phyloP scores from a whole-genome alignment of 1,284 basidiomycete genomes.

The Fomitiporia mediterranea region DNA sequence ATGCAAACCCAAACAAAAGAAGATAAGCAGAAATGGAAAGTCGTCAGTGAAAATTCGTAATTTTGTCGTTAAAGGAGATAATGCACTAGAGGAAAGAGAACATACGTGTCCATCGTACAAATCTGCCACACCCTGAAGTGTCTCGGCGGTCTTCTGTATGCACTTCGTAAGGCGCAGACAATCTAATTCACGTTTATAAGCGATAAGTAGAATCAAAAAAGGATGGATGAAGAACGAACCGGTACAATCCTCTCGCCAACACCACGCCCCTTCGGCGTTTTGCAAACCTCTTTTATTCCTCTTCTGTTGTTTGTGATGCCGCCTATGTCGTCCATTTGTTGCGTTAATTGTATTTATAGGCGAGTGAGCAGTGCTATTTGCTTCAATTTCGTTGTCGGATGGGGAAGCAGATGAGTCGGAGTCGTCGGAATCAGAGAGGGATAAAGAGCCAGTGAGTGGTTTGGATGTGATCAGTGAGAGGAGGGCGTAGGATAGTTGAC shows the following conservation, averaged over 20 bases:
- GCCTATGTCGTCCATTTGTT: not conserved
- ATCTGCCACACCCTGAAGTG: slow-evolving; percentile 69
- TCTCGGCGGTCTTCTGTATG: slow-evolving; percentile 72
- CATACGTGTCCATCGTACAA: slow-evolving; percentile 74
- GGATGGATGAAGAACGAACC: slow-evolving; percentile 34
- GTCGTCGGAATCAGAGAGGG: slow-evolving; percentile 43
- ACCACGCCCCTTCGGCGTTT: slow-evolving; percentile 78
- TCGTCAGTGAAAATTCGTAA: not conserved
- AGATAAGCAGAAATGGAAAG: not conserved
- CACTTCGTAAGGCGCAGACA: slow-evolving; percentile 75
- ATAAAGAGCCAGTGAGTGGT: slow-evolving; percentile 47
- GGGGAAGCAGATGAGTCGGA: too few relatives aligned
- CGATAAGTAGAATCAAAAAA: not conserved
- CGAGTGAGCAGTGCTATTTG: slow-evolving; percentile 14
- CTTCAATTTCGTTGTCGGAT: slow-evolving; percentile 40
- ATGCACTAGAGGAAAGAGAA: slow-evolving; percentile 14
- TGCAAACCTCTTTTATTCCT: slow-evolving; percentile 50
- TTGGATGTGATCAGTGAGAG: slow-evolving; percentile 66
- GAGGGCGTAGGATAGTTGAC: slow-evolving; percentile 63
- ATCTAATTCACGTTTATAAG: slow-evolving; percentile 36
- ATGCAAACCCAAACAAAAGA: not conserved
- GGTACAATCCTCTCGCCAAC: slow-evolving; percentile 74
- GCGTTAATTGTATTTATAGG: too few relatives aligned
- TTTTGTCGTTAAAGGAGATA: not conserved
- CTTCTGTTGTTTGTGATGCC: not conserved